Percentiles rank a stretch among this genome's conserved stretches.
Conservation (phyloP, 257 asterid genomes). For the Rehmannia glutinosa region DNA sequence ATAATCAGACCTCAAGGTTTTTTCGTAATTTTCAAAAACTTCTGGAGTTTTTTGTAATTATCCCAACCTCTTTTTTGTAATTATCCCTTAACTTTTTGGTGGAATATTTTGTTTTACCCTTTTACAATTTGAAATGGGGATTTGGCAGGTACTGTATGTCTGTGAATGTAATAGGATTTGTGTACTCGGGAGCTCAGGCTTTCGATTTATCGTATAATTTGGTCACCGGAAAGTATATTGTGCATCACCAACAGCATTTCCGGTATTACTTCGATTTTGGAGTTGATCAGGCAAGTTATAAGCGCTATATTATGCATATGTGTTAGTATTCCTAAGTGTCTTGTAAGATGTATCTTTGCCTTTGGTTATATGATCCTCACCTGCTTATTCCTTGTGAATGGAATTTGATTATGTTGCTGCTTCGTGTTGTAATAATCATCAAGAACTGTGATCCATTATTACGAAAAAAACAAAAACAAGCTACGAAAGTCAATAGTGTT, state of each 20-base stretch:
- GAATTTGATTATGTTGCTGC: background rate
- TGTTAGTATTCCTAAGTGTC: too few species aligned
- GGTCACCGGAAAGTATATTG: conserved; percentile 43
- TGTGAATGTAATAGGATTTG: conserved; percentile 64
- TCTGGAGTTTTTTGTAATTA: too few species aligned
- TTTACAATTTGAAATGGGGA: conserved; percentile 15
- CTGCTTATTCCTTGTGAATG: too few species aligned
- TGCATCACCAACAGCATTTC: conserved; percentile 33
- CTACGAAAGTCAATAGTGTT: background rate
- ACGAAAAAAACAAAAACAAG: background rate
- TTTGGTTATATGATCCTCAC: too few species aligned
- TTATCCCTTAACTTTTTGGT: too few species aligned
- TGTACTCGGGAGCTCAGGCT: conserved; percentile 72
- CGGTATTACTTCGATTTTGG: conserved; percentile 62
- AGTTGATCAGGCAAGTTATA: conserved; percentile 70
- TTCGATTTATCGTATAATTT: conserved; percentile 41
- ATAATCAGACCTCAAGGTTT: too few species aligned
- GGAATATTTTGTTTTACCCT: background rate
- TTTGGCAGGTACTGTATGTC: conserved; percentile 67
- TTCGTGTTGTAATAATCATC: background rate
- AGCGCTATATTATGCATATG: background rate
- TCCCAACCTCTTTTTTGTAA: too few species aligned
- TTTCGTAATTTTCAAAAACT: too few species aligned
- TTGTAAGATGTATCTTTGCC: too few species aligned
- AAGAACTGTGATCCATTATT: background rate